Conservation (phyloP, 1,139 yeast species). For the Suhomyces bokatorum region DNA sequence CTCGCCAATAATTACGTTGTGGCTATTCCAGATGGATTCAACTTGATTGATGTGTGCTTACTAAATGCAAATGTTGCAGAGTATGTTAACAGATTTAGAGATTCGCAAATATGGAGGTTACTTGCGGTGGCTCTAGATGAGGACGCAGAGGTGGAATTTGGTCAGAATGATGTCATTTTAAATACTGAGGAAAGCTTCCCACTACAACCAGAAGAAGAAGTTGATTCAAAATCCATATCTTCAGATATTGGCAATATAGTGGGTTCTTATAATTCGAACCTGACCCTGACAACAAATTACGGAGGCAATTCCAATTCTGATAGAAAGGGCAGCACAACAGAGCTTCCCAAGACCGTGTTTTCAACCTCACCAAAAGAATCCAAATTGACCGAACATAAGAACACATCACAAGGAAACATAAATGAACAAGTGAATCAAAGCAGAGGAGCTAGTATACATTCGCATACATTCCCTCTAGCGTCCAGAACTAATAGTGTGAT, state of each 20-base stretch:
- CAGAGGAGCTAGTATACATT: conserved; percentile 22
- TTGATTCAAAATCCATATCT: conserved; percentile 34
- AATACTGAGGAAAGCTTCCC: background rate
- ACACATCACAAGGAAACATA: conserved; percentile 24
- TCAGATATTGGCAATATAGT: conserved; percentile 46
- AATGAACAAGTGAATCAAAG: conserved; percentile 27
- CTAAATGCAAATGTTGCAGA: conserved; percentile 62
- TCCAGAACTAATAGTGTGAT: background rate
- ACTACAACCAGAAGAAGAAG: conserved; percentile 9
- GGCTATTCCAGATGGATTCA: conserved; percentile 50
- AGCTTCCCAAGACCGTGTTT: conserved; percentile 3
- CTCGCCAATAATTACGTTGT: conserved; percentile 46
- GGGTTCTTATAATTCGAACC: conserved; percentile 47
- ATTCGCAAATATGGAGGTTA: conserved; percentile 72
- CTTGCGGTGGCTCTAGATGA: conserved; percentile 56
- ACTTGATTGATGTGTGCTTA: conserved; percentile 54
- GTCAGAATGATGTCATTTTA: background rate
- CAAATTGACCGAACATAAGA: conserved; percentile 10
- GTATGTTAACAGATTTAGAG: conserved; percentile 51
- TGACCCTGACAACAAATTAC: conserved; percentile 44
- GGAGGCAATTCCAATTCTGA: conserved; percentile 23
- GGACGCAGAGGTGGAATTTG: conserved; percentile 22
- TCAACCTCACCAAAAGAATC: conserved; percentile 8
- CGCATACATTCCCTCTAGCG: conserved; percentile 12
- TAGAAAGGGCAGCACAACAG: conserved; percentile 6